Conservation (phyloP, 1,284 basidiomycete species). For the Dichomitus squalens region DNA sequence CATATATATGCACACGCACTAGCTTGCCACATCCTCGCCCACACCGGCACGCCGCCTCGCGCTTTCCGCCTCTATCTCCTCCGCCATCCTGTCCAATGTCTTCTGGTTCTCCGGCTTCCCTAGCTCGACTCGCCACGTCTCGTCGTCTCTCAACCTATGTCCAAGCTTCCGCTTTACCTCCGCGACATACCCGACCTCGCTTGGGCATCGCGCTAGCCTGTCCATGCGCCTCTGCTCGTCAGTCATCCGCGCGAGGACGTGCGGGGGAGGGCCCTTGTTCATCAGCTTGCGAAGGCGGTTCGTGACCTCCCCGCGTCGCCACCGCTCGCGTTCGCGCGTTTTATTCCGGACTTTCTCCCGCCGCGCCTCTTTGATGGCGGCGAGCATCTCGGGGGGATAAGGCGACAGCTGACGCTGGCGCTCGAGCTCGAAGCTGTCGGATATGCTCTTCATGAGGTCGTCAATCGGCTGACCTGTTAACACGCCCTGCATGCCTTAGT, state of each 20-base stretch:
- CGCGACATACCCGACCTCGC: constrained; percentile 67
- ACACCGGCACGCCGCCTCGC: constrained; percentile 12
- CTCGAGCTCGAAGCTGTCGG: constrained; percentile 41
- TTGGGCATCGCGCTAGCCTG: constrained; percentile 47
- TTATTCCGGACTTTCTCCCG: constrained; percentile 62
- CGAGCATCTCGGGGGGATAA: constrained; percentile 51
- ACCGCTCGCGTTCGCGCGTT: constrained; percentile 57
- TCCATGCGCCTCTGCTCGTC: constrained; percentile 47
- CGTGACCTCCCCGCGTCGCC: constrained; percentile 61
- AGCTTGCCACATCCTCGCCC: neutral
- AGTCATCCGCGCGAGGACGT: constrained; percentile 55
- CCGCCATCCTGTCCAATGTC: constrained; percentile 39
- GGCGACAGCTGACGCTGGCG: constrained; percentile 42
- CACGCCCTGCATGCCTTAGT: neutral
- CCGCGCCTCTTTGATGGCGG: constrained; percentile 53
- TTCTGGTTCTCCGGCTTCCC: constrained; percentile 39
- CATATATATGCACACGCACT: neutral
- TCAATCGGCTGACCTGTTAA: constrained; percentile 11
- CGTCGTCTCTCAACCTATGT: constrained; percentile 47
- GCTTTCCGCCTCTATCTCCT: constrained; percentile 37
- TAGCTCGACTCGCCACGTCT: constrained; percentile 47
- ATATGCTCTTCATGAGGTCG: constrained; percentile 32
- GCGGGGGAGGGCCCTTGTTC: constrained; percentile 61
- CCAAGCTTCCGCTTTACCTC: constrained; percentile 53
- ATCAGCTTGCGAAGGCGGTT: constrained; percentile 47